A percentile compares a stretch with the other conserved stretches of the same genome.
These are phyloP conservation scores for Gigaspora rosea DNA, from an alignment of 192 early-diverging fungal genomes.

Conservation along the genomic window DNA sequence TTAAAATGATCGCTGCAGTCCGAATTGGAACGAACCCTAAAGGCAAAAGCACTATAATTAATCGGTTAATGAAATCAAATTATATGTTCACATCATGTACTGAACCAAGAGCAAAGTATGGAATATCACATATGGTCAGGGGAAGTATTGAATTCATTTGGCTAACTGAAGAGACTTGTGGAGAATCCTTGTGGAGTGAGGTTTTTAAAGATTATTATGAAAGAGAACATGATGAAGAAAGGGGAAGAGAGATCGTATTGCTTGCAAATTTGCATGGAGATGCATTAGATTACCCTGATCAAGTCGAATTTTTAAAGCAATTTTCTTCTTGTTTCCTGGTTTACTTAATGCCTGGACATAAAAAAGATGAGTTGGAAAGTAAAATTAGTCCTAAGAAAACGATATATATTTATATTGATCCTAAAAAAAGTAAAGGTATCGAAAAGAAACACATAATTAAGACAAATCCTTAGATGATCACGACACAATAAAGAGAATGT, in stretches of 20 bases:
- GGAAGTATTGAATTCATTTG: conserved; percentile 33
- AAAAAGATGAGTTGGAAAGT: neutral
- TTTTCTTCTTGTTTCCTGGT: conserved; percentile 24
- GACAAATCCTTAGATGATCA: conserved; percentile 8
- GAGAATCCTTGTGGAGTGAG: conserved; percentile 16
- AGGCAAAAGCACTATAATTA: conserved; percentile 28
- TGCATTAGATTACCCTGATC: conserved; percentile 28
- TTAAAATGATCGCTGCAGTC: conserved; percentile 20
- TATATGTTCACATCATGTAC: conserved; percentile 24
- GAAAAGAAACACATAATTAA: neutral
- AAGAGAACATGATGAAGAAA: neutral
- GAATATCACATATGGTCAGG: conserved; percentile 10
- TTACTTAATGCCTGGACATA: conserved; percentile 25
- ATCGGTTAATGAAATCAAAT: conserved; percentile 27
- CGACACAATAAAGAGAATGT: conserved; percentile 16
- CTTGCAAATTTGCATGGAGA: conserved; percentile 35
- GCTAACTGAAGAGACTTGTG: conserved; percentile 30
- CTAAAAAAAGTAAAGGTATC: neutral
- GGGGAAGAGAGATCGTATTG: conserved; percentile 12
- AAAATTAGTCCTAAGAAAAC: neutral
- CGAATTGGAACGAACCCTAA: conserved; percentile 15
- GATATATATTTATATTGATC: neutral
- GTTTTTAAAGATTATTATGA: conserved; percentile 28
- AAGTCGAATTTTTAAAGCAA: conserved; percentile 27
- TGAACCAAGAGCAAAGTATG: conserved; percentile 29